Base-by-base conservation (phyloP, 2,329 filamentous ascomycete genomes). In the Ophiostoma pallidulum region DNA sequence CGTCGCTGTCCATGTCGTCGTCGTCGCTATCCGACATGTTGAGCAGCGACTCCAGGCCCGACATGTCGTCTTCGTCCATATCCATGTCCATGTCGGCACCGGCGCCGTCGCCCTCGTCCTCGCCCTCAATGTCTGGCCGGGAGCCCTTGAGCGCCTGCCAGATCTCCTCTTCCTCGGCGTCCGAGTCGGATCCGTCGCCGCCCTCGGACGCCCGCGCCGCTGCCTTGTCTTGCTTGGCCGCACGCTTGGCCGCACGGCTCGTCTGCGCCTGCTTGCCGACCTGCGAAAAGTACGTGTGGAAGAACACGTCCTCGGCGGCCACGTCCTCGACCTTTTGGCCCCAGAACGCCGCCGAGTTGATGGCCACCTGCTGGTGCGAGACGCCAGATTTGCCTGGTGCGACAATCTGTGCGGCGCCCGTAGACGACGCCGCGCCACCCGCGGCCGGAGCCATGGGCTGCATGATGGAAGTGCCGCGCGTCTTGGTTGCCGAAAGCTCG, bases 341-440 rank as follows among this genome's bases (percentile, higher is more conserved):
- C 87, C 89, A 95, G 73, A 98, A 98, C 3, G 79, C 72, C 53
- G 94, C 85, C 1, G 84, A 84, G 66, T 98, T 98, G 64, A 98
- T 74, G 6, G 68, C 62, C 8, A 45, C 62, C 57, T 48, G 62
- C 52, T 40, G 61, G 58, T 60, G 64, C 29, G 56, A 49, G 12
- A 19, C 41, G n/a, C 32, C 65, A 14, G 67, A 57, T 53, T 71
- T 80, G 62, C 69, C 78, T 41, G 72, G 73, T 36, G 72, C 74
- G 64, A 70, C 76, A 53, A 71, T 74, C 58, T 73, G 77, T 54
- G 75, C 75, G 0, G 52, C 48, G 16, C 50, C 50, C 28, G 42
- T 48, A 20, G 48, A 20, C 51, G 76, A 67, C 45, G 72, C 69
- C 52, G 71, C n/a, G n/a, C n/a, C n/a, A n/a, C n/a, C n/a, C n/a